Base-by-base conservation (phyloP, 73 alveolate genomes). In the Paramecium octaurelia region DNA sequence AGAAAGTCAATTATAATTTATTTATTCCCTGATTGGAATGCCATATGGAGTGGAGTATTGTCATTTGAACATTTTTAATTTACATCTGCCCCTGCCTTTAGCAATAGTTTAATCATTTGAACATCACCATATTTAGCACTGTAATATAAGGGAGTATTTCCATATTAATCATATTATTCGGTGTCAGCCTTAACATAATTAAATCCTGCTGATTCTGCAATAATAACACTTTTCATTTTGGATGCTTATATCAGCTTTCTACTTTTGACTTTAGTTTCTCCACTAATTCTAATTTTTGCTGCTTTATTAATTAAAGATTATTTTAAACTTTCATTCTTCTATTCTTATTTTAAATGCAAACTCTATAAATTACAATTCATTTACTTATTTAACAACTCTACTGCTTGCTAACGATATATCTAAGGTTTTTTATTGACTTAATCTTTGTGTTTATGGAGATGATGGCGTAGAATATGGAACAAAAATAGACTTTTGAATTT, bases 31-130 rank as follows among this genome's bases (percentile, higher is more conserved):
- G 94, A 68, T 21, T 44, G 16, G 38, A 77, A 89, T 23, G 94
- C 94, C 94, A 89, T 89, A 50, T 89, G 94, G 31, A 89, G 75
- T 5, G 94, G 94, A n/a, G 94, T 89, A 89, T 70, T 89, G 20
- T 88, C 94, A 27, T 89, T 36, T 89, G 68, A 43, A 23, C 94
- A 89, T 8, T 35, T 44, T 71, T 89, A 50, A 89, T 89, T 89
- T n/a, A 89, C 85, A 71, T 89, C 94, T 46, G 94, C 94, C 34
- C 94, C 94, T 9, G 77, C 58, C 11, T 21, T 83, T 14, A 89
- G 11, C 24, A 89, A 46, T 42, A 70, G 29, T 34, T 54, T 46
- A 23, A 80, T 35, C 34, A 73, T 58, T 5, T 23, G 12, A 31
- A 23, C 59, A 46, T 89, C 88, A 21, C 94, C 94, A 89, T 42